phyloP scores from a whole-genome alignment of 768 basidiomycete genomes.

The Coprinopsis marcescibilis region DNA sequence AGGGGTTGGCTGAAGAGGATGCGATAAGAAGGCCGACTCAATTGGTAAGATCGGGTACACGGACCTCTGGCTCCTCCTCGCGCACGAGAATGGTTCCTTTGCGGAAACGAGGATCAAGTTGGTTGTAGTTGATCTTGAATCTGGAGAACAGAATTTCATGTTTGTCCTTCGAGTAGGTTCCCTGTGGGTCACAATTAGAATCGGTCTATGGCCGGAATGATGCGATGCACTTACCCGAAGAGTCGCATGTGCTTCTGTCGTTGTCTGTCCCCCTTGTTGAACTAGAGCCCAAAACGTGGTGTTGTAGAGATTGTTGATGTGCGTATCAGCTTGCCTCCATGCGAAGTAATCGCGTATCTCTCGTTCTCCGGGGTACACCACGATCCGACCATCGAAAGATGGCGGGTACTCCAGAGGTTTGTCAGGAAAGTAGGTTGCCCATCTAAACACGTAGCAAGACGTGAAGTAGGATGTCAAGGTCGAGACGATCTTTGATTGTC shows the following conservation, averaged over 20 bases:
- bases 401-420: slow-evolving; percentile 75
- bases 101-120: slow-evolving; percentile 60
- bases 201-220: neutral
- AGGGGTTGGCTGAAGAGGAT: neutral
- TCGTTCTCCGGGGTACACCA: slow-evolving; percentile 68
- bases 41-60: neutral
- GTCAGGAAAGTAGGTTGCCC: slow-evolving; percentile 75
- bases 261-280: slow-evolving; percentile 71
- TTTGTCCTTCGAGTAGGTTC: slow-evolving; percentile 85
- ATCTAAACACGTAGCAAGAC: slow-evolving; percentile 82
- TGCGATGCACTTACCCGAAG: slow-evolving; percentile 48
- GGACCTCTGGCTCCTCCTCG: slow-evolving; percentile 27
- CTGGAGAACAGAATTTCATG: slow-evolving; percentile 83
- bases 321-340: slow-evolving; percentile 96
- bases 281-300: slow-evolving; percentile 94
- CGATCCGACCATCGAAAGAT: slow-evolving; percentile 86
- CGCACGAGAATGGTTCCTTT: slow-evolving; percentile 86
- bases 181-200: slow-evolving; percentile 38
- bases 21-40: neutral
- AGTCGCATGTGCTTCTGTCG: slow-evolving; percentile 74
- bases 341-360: slow-evolving; percentile 88
- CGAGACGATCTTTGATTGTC: slow-evolving; percentile 81
- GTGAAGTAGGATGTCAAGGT: slow-evolving; percentile 86
- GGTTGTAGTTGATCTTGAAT: slow-evolving; percentile 87
- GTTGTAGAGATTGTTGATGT: slow-evolving; percentile 98